Conservation (phyloP, 768 basidiomycete species). For the Agrocybe pediades region DNA sequence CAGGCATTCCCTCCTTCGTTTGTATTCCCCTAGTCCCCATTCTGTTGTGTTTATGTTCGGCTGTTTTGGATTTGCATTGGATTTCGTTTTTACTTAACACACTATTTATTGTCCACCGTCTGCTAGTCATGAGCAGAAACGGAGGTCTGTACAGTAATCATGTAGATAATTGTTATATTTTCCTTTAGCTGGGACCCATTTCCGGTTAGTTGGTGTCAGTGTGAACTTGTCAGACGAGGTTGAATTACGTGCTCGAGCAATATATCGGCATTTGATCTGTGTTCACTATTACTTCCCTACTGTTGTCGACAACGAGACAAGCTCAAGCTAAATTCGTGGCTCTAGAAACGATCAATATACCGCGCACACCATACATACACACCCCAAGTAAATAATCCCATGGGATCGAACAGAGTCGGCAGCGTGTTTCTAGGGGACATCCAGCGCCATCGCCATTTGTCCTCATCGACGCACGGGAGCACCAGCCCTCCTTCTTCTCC, state of each 20-base stretch:
- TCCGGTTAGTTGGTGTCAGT: neutral
- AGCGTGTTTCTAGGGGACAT: conserved; percentile 84
- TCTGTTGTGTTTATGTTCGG: conserved; percentile 4
- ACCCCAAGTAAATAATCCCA: neutral
- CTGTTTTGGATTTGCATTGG: neutral
- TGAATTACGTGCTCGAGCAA: neutral
- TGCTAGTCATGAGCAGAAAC: neutral
- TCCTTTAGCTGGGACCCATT: neutral
- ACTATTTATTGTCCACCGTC: neutral
- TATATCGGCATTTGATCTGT: neutral
- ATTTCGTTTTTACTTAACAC: neutral
- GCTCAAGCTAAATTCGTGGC: neutral
- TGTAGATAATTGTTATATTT: neutral
- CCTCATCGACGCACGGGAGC: conserved; percentile 49
- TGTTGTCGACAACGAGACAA: neutral
- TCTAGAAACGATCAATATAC: neutral
- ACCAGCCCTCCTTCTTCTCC: conserved; percentile 42
- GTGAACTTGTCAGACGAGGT: neutral
- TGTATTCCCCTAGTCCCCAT: too few species aligned
- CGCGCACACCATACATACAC: neutral
- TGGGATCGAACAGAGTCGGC: conserved; percentile 46
- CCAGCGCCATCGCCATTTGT: conserved; percentile 63
- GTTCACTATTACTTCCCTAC: neutral
- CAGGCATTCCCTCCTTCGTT: too few species aligned
- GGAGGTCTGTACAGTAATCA: neutral